Base-by-base conservation (phyloP, 1,284 basidiomycete genomes). In the Irpex sp. region DNA sequence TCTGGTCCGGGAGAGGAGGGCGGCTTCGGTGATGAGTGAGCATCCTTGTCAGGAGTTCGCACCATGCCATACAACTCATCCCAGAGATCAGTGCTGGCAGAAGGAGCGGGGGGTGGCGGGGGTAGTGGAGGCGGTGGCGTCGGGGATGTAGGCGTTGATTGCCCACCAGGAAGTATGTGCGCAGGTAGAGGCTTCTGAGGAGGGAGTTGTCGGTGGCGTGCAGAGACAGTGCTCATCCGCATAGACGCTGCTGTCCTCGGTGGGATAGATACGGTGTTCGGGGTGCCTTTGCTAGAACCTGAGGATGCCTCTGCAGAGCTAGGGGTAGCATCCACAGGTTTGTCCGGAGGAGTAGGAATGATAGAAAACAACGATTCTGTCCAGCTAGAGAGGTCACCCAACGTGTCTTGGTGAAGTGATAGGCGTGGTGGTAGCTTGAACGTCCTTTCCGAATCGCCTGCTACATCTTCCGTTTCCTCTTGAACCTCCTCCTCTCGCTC, bases 301-400 rank as follows among this genome's bases (percentile, higher is more conserved):
- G 59, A 57, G n/a, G 62, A 47, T 47, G 51, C 3, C 48, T 5
- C 58, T 34, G 62, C 62, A 11, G 60, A 56, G 34, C 49, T 34
- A n/a, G 47, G 40, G 11, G 56, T 54, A 1, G 56, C 44, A 34
- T 13, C 21, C 49, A 44, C 11, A 37, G 21, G 26, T 57, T 49
- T 58, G 40, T 60, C 57, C 51, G 61, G 62, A 11, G 58, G 58
- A 3, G 58, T 37, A 1, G 73, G 73, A 34, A 75, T 70, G 8
- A 71, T 71, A 3, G 73, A 75, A 37, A 75, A 71, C 8, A 75
- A 64, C 5, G 71, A 70, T 60, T 73, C 73, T 4, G 72, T 69
- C 72, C 73, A 75, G 31, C 67, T 71, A 1, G 72, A 69, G 21
- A 75, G 65, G 56, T 75, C 73, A 26, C 64, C 62, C 8, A 67